Base-by-base conservation (phyloP, 257 asterid genomes). In the Verbascum thapsus region DNA sequence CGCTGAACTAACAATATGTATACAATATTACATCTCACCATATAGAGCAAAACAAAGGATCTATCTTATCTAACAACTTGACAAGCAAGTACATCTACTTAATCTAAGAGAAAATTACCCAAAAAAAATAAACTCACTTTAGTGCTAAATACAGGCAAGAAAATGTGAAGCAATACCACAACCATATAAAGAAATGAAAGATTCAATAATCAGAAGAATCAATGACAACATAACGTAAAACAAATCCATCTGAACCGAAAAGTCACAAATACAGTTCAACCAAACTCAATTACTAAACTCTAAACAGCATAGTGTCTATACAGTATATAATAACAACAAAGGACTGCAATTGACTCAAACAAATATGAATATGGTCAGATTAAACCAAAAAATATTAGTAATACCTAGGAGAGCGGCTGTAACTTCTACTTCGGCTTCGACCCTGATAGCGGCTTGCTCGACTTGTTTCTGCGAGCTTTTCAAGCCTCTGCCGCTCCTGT, bases 331-430 rank as follows among this genome's bases (percentile, higher is more conserved):
- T n/a, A 40, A 68, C 7, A 35, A 17, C 19, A 10, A 48, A 60
- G 10, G 26, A 56, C 34, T 4, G 18, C 26, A 68, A 35, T 42
- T 35, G 3, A 50, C 40, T 38, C 44, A 8, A 66, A 61, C 5
- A 6, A 18, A 45, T 37, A 7, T 22, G 8, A 43, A 8, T 20
- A 32, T 18, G 63, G 20, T 9, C 48, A 9, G 6, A 13, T 3
- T 38, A 40, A 49, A 32, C 47, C 10, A 1, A 22, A 11, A 8
- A 16, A 56, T 42, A 55, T 13, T 74, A 58, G 35, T 32, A 22
- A 39, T 78, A 90, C 99, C 97, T 90, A 70, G 98, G 98, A 58
- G 97, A 94, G 53, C 78, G 95, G 49, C 99, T 94, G 66, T 77
- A 68, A 80, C 97, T 90, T 80, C 95, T 81, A 67, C 97, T 87